Evolutionary conservation across 352 stramenopile genomes (phyloP).

Genomic region (Phytopythium ostracodes): DNA sequence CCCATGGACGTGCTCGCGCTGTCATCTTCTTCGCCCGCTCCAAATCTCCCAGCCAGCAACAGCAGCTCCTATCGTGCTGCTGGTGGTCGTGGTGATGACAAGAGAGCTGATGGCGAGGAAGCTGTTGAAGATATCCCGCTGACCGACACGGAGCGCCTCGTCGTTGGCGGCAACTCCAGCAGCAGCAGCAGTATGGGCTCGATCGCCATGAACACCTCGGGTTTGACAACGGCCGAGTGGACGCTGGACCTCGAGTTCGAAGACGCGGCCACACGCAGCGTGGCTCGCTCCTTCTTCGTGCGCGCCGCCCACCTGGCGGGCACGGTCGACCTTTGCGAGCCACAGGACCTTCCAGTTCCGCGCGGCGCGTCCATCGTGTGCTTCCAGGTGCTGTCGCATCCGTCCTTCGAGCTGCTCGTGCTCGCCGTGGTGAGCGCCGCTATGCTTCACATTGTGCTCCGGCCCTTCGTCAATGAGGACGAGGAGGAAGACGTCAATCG

Average conservation of each 20-base stretch:
- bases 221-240: constrained; percentile 9
- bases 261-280: constrained; percentile 36
- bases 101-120: background rate
- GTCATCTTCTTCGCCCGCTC: background rate
- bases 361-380: constrained; percentile 43
- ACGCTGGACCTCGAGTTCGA: constrained; percentile 80
- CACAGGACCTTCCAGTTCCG: constrained; percentile 44
- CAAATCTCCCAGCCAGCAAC: background rate
- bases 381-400: constrained; percentile 65
- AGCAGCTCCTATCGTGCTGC: background rate
- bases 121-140: background rate
- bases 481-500: constrained; percentile 28
- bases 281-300: constrained; percentile 59
- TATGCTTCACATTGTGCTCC: constrained; percentile 65
- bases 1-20: background rate
- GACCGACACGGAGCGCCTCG: constrained; percentile 7
- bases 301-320: constrained; percentile 38
- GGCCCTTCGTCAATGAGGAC: constrained; percentile 51
- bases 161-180: constrained; percentile 5
- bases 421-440: constrained; percentile 55
- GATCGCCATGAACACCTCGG: background rate
- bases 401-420: constrained; percentile 72
- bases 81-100: no score
- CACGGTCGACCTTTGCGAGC: constrained; percentile 38
- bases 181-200: background rate